Percentiles rank a stretch among this genome's conserved stretches.
Conservation (phyloP, 2,329 filamentous ascomycete genomes). For the Cercospora sp. region DNA sequence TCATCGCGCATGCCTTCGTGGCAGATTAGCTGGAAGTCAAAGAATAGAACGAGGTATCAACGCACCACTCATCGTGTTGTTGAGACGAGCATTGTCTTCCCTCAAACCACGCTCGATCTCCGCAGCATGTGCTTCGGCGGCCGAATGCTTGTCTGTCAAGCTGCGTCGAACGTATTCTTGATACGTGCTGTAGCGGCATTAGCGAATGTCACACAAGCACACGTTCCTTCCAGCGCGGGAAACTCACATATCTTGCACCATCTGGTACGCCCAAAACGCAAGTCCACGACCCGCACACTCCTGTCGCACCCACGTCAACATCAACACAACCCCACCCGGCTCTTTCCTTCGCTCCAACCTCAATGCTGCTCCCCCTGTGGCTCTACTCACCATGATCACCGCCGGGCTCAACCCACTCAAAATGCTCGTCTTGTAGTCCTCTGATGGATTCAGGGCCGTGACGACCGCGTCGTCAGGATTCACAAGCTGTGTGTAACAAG, state of each 20-base stretch:
- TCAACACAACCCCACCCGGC: not conserved
- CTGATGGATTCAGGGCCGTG: constrained; percentile 71
- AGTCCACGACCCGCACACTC: constrained; percentile 76
- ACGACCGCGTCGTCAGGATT: constrained; percentile 75
- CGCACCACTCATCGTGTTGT: constrained; percentile 1
- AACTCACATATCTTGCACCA: constrained; percentile 74
- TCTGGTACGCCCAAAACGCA: constrained; percentile 85
- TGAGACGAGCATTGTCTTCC: constrained; percentile 64
- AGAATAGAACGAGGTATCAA: not conserved
- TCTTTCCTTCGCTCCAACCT: not conserved
- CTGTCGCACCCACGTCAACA: not conserved
- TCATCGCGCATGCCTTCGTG: constrained; percentile 17
- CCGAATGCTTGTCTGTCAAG: constrained; percentile 69
- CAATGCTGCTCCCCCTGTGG: not conserved
- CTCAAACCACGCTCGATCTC: constrained; percentile 71
- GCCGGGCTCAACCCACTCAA: constrained; percentile 79
- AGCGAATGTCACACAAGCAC: constrained; percentile 13
- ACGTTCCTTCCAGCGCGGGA: not conserved
- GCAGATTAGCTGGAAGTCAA: not conserved
- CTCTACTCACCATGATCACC: constrained; percentile 64
- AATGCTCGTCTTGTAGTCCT: constrained; percentile 87
- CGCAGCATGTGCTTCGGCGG: constrained; percentile 42
- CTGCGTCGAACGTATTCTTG: constrained; percentile 73
- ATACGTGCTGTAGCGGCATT: constrained; percentile 59
- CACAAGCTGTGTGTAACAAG: constrained; percentile 67